These are phyloP conservation scores for Candida pseudoviswanathii DNA, from an alignment of 1,139 yeast species.

Conservation along the genomic window DNA sequence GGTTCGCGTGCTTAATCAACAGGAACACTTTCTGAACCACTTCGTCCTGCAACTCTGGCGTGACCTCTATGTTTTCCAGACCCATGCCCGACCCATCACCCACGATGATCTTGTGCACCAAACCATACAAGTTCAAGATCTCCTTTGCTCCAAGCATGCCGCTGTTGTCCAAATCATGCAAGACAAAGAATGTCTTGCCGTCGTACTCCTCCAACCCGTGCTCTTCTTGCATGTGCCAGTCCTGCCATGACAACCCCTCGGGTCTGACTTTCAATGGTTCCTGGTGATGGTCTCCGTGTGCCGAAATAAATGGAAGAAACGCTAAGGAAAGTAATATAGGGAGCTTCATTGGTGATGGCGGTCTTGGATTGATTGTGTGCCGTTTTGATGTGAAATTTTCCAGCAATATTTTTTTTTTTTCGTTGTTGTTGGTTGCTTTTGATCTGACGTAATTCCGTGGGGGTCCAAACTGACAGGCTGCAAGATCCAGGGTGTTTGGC, in stretches of 20 bases:
- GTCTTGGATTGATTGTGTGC: neutral
- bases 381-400: neutral
- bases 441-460: neutral
- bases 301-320: conserved; percentile 8
- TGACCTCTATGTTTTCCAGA: conserved; percentile 39
- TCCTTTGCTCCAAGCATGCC: conserved; percentile 63
- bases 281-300: conserved; percentile 21
- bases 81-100: conserved; percentile 96
- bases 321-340: neutral
- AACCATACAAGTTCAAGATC: conserved; percentile 79
- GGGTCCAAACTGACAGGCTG: too few relatives aligned
- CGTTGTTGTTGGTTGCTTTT: neutral
- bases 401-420: neutral
- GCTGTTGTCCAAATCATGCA: conserved; percentile 68
- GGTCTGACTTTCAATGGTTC: conserved; percentile 36
- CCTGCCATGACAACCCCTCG: conserved; percentile 63
- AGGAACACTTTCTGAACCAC: conserved; percentile 59
- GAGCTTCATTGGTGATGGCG: neutral
- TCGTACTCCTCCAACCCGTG: conserved; percentile 78
- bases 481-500: too few relatives aligned
- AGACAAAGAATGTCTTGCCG: conserved; percentile 72
- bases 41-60: conserved; percentile 56
- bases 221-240: conserved; percentile 90
- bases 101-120: conserved; percentile 67
- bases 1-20: conserved; percentile 66